phyloP scores from a whole-genome alignment of 1,284 basidiomycete genomes.

The Malassezia brasiliensis region DNA sequence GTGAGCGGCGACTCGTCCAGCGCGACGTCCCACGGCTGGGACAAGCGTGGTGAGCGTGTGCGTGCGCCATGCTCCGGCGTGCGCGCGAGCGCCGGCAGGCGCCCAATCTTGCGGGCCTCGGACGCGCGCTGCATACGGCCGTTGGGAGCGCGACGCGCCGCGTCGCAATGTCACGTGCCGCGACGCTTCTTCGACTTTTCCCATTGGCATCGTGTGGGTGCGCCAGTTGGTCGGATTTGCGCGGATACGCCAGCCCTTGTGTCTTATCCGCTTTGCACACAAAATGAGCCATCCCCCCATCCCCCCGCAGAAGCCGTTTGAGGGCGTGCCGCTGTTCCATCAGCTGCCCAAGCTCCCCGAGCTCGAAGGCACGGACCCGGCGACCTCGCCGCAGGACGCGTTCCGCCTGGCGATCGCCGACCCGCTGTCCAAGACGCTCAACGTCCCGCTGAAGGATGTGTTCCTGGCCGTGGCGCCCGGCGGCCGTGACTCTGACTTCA shows the following conservation, averaged over 20 bases:
- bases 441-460: slow-evolving; percentile 54
- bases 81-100: background rate
- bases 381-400: slow-evolving; percentile 64
- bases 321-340: slow-evolving; percentile 51
- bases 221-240: background rate
- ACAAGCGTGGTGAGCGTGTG: slow-evolving; percentile 1
- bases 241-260: background rate
- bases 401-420: slow-evolving; percentile 77
- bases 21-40: background rate
- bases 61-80: background rate
- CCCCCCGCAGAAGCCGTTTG: slow-evolving; percentile 21
- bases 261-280: slow-evolving; percentile 1
- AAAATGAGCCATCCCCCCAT: slow-evolving; percentile 15
- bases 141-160: slow-evolving; percentile 4
- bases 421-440: slow-evolving; percentile 62
- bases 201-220: slow-evolving; percentile 10
- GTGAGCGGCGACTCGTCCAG: slow-evolving; percentile 16
- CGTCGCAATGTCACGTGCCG: background rate
- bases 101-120: slow-evolving; percentile 14
- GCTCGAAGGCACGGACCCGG: slow-evolving; percentile 55
- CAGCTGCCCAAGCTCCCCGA: slow-evolving; percentile 40
- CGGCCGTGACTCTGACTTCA: slow-evolving; percentile 78
- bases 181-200: background rate
- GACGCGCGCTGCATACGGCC: slow-evolving; percentile 1
- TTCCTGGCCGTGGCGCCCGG: slow-evolving; percentile 78